A percentile compares a stretch with the other conserved stretches of the same genome.
These are phyloP conservation scores for Xerophyta viscosa DNA, from an alignment of 106 monocot species.

Conservation along the genomic window DNA sequence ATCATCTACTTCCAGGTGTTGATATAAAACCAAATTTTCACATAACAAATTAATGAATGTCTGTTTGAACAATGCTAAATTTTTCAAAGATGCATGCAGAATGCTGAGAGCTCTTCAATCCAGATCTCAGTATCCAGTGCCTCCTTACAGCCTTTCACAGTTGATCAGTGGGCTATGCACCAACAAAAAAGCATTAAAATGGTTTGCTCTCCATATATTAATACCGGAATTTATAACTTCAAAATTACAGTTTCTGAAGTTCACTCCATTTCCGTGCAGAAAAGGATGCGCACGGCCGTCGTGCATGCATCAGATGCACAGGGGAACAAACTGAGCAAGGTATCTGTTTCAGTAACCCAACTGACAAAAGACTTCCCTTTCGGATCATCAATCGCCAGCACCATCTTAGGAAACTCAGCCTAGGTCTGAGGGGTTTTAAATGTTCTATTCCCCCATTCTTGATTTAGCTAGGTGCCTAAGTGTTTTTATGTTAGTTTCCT, in stretches of 20 bases:
- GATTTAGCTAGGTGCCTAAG: too few relatives aligned
- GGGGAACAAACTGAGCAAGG: conserved; percentile 44
- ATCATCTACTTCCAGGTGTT: conserved; percentile 80
- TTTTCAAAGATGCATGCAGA: conserved; percentile 8
- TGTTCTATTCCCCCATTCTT: too few relatives aligned
- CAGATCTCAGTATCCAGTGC: conserved; percentile 51
- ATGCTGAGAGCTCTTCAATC: conserved; percentile 12
- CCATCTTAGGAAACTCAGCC: conserved; percentile 58
- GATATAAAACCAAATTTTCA: background rate
- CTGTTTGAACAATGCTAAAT: background rate
- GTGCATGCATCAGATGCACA: conserved; percentile 58
- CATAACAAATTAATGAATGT: background rate
- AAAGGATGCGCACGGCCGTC: conserved; percentile 48
- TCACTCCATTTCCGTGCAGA: conserved; percentile 26
- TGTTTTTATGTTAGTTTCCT: conserved; percentile 44
- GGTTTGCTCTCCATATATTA: conserved; percentile 15
- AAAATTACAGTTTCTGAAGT: too few relatives aligned
- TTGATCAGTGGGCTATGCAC: conserved; percentile 67
- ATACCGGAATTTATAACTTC: too few relatives aligned
- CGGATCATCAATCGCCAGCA: conserved; percentile 71
- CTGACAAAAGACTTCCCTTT: conserved; percentile 69
- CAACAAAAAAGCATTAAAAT: conserved; percentile 54
- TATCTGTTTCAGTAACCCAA: conserved; percentile 42
- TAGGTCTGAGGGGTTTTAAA: too few relatives aligned
- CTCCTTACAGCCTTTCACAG: conserved; percentile 74